These are phyloP conservation scores for Podospora pseudopauciseta DNA, from an alignment of 495 filamentous ascomycete genomes.

Conservation along the genomic window DNA sequence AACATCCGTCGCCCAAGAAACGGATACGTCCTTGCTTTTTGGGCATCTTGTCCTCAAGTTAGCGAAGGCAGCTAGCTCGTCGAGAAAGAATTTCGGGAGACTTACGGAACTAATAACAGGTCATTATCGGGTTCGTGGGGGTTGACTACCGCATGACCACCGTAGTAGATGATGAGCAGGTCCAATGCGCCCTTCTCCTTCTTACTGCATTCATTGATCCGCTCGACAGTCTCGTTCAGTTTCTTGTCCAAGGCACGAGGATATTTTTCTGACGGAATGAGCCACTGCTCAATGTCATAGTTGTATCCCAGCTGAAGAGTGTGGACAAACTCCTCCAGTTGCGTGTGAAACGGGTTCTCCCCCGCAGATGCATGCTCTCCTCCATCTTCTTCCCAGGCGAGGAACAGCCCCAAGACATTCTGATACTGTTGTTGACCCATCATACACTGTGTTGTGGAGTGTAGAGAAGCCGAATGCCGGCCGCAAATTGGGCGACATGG, in stretches of 20 bases:
- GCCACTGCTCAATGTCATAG: background rate
- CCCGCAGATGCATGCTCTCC: background rate
- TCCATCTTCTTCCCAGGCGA: background rate
- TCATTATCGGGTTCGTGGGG: background rate
- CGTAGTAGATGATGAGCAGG: background rate
- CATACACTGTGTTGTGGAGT: background rate
- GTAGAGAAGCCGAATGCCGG: background rate
- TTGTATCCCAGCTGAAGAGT: background rate
- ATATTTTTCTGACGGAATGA: background rate
- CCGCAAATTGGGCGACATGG: background rate
- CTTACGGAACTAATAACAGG: background rate
- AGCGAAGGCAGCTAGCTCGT: background rate
- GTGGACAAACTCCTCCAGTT: background rate
- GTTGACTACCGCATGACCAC: background rate
- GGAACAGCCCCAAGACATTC: background rate
- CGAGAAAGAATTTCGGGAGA: background rate
- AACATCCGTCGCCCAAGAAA: background rate
- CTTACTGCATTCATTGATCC: background rate
- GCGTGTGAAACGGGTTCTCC: background rate
- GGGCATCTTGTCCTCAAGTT: background rate
- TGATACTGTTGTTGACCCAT: background rate
- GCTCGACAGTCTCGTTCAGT: background rate
- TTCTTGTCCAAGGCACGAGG: background rate
- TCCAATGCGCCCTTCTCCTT: background rate
- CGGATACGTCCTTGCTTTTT: background rate